Evolutionary conservation across 179 eudicot genomes (phyloP).

Genomic region (Nepenthes alata): DNA sequence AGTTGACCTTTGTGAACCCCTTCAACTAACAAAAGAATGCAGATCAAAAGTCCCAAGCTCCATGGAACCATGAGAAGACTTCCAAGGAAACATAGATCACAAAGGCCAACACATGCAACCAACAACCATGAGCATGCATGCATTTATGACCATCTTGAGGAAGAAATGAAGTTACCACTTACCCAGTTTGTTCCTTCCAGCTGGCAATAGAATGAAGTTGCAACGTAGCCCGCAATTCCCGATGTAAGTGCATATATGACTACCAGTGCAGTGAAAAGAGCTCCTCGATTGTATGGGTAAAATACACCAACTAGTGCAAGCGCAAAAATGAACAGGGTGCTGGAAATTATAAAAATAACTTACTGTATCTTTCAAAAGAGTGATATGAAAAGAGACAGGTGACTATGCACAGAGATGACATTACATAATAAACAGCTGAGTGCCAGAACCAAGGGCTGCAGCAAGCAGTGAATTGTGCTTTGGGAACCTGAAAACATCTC

Average conservation of each 20-base stretch:
- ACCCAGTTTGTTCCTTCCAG: constrained; percentile 7
- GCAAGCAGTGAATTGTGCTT: constrained; percentile 15
- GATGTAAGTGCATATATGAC: constrained; percentile 4
- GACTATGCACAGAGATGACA: not conserved
- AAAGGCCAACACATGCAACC: not conserved
- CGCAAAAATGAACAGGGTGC: not conserved
- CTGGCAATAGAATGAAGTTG: constrained; percentile 4
- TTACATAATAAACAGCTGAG: constrained; percentile 11
- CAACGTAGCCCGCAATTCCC: constrained; percentile 2
- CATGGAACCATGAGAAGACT: not conserved
- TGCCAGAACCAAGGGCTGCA: constrained; percentile 20
- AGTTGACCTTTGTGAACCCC: no score
- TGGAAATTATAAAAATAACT: not conserved
- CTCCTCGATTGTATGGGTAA: constrained; percentile 4
- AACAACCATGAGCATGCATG: not conserved
- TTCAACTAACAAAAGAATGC: not conserved
- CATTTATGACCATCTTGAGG: not conserved
- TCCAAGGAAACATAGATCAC: not conserved
- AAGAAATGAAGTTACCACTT: not conserved
- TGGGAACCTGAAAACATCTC: constrained; percentile 20
- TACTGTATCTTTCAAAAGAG: not conserved
- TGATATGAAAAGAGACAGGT: not conserved
- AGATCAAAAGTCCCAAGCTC: not conserved
- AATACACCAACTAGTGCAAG: constrained; percentile 3
- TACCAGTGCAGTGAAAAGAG: constrained; percentile 2